A percentile compares a stretch with the other conserved stretches of the same genome.
phyloP scores from a whole-genome alignment of 129 eudicot genomes.

The Flaveria trinervia region DNA sequence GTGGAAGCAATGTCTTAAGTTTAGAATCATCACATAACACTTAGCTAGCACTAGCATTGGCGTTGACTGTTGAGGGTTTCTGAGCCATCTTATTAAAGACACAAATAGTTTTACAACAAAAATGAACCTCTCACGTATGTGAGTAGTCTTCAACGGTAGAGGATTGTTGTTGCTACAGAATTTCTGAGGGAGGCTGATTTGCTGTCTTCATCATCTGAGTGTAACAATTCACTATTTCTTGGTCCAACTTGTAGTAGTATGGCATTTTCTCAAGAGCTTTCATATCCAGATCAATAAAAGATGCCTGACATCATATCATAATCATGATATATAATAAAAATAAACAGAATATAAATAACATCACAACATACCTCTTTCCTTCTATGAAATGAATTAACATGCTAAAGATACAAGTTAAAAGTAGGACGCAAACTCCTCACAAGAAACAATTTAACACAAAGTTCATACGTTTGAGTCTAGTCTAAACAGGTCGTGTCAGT shows the following conservation, averaged over 20 bases:
- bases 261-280: constrained; percentile 83
- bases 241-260: constrained; percentile 75
- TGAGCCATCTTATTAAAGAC: background rate
- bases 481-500: background rate
- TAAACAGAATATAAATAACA: too few relatives aligned
- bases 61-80: background rate
- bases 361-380: too few relatives aligned
- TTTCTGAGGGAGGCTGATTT: constrained; percentile 30
- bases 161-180: constrained; percentile 22
- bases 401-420: background rate
- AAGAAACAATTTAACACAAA: background rate
- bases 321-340: too few relatives aligned
- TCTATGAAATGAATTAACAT: background rate
- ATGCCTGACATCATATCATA: constrained; percentile 47
- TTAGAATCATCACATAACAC: too few relatives aligned
- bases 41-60: too few relatives aligned
- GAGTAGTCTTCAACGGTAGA: constrained; percentile 31
- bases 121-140: constrained; percentile 23
- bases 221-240: constrained; percentile 64
- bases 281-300: constrained; percentile 89
- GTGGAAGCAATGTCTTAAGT: too few relatives aligned
- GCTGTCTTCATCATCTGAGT: constrained; percentile 40
- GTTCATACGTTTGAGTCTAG: background rate
- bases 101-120: constrained; percentile 20
- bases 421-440: background rate